A percentile compares a stretch with the other conserved stretches of the same genome.
phyloP scores from a whole-genome alignment of 2,329 filamentous ascomycete species.

The Ophiognomonia clavigignenti-juglandacearum region DNA sequence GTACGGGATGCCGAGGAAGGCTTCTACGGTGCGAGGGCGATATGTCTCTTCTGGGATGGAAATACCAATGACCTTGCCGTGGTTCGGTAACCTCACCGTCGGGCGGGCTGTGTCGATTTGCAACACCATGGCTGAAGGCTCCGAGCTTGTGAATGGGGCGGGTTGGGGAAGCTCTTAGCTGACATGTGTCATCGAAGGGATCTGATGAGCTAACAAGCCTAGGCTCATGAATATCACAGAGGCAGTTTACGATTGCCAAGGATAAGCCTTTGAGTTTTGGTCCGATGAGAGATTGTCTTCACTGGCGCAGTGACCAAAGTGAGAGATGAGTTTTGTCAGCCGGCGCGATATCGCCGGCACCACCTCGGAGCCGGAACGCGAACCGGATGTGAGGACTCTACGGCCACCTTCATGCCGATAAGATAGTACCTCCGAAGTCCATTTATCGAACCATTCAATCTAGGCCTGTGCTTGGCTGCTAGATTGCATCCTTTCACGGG shows the following conservation, averaged over 20 bases:
- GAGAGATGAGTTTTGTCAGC: not conserved
- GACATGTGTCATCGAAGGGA: not conserved
- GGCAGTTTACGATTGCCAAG: no score
- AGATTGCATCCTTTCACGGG: no score
- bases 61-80: slow-evolving; percentile 21
- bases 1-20: slow-evolving; percentile 46
- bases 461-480: no score
- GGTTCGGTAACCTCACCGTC: slow-evolving; percentile 4
- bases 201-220: no score
- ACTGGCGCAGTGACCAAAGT: no score
- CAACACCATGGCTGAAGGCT: slow-evolving; percentile 7
- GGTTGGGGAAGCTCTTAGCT: not conserved
- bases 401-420: no score
- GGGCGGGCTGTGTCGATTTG: slow-evolving; percentile 12
- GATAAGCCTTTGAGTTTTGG: no score
- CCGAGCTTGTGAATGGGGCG: not conserved
- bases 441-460: no score
- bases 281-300: no score
- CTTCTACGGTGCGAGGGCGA: slow-evolving; percentile 24
- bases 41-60: slow-evolving; percentile 13
- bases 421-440: no score
- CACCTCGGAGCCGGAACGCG: not conserved
- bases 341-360: not conserved
- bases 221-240: no score
- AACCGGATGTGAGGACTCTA: not conserved